These are phyloP conservation scores for Gloeopeniophorella convolvens DNA, from an alignment of 768 basidiomycete species.

Conservation along the genomic window DNA sequence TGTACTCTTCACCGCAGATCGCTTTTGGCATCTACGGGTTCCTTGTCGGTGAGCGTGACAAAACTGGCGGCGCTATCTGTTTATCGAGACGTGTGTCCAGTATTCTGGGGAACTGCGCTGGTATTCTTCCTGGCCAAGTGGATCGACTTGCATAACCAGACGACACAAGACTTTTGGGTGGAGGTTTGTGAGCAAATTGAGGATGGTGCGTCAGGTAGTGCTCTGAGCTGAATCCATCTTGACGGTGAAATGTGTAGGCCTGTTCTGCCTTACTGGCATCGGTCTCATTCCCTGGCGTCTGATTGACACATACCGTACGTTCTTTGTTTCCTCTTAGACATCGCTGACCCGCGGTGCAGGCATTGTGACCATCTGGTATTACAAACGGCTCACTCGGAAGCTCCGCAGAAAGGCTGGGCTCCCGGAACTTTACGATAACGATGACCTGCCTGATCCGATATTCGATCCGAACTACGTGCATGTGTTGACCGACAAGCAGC, in stretches of 20 bases:
- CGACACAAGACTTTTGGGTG: slow-evolving; percentile 75
- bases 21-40: slow-evolving; percentile 74
- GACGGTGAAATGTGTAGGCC: slow-evolving; percentile 33
- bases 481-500: slow-evolving; percentile 59
- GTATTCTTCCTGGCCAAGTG: slow-evolving; percentile 63
- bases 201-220: slow-evolving; percentile 43
- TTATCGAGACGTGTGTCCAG: slow-evolving; percentile 28
- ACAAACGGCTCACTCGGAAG: slow-evolving; percentile 53
- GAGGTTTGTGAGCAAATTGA: slow-evolving; percentile 71
- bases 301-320: slow-evolving; percentile 66
- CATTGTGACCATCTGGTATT: slow-evolving; percentile 66
- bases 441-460: slow-evolving; percentile 75
- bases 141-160: slow-evolving; percentile 64
- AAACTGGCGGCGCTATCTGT: neutral
- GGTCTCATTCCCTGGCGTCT: slow-evolving; percentile 72
- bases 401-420: slow-evolving; percentile 58
- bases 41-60: slow-evolving; percentile 45
- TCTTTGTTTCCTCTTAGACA: neutral
- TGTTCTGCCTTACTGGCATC: slow-evolving; percentile 77
- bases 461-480: slow-evolving; percentile 68
- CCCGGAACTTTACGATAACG: slow-evolving; percentile 61
- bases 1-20: slow-evolving; percentile 31
- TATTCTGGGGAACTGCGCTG: slow-evolving; percentile 84
- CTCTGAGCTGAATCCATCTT: neutral
- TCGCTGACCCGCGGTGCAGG: slow-evolving; percentile 35